A percentile compares a stretch with the other conserved stretches of the same genome.
phyloP scores from a whole-genome alignment of 768 basidiomycete genomes.

The Suillus lakei region DNA sequence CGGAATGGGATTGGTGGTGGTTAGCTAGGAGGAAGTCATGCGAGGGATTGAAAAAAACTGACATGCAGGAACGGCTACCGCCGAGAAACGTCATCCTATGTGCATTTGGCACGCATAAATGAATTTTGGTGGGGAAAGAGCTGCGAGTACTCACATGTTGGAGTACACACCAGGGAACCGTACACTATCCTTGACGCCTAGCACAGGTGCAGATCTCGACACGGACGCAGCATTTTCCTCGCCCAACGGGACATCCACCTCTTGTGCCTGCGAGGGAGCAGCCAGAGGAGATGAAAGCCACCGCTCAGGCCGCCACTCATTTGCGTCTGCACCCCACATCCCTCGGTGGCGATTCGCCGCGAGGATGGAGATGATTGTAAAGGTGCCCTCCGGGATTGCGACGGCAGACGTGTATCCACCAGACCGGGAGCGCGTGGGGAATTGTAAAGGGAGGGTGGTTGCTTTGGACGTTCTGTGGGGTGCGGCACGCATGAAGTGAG shows the following conservation, averaged over 20 bases:
- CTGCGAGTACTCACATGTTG: background rate
- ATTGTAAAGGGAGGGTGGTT: constrained; percentile 44
- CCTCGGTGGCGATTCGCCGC: constrained; percentile 43
- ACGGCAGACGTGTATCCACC: constrained; percentile 34
- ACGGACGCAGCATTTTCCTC: constrained; percentile 17
- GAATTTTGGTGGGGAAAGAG: background rate
- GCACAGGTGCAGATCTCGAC: background rate
- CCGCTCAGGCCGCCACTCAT: constrained; percentile 55
- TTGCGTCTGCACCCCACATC: constrained; percentile 52
- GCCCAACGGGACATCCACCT: constrained; percentile 11
- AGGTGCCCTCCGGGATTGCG: constrained; percentile 33
- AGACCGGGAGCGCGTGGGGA: constrained; percentile 40
- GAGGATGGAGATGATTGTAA: constrained; percentile 41
- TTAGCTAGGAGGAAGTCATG: background rate
- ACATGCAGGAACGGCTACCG: constrained; percentile 4
- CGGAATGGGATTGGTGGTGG: background rate
- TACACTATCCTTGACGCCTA: constrained; percentile 19
- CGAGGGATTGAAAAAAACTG: background rate
- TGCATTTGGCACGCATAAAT: background rate
- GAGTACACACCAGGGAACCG: constrained; percentile 13
- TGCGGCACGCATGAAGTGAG: background rate
- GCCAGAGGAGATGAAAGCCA: constrained; percentile 46
- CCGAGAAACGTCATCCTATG: constrained; percentile 7
- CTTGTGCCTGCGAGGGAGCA: constrained; percentile 25
- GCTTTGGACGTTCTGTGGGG: constrained; percentile 43